These are phyloP conservation scores for Domatiomyces catenatus DNA, from an alignment of 2,329 filamentous ascomycete genomes.

Conservation along the genomic window DNA sequence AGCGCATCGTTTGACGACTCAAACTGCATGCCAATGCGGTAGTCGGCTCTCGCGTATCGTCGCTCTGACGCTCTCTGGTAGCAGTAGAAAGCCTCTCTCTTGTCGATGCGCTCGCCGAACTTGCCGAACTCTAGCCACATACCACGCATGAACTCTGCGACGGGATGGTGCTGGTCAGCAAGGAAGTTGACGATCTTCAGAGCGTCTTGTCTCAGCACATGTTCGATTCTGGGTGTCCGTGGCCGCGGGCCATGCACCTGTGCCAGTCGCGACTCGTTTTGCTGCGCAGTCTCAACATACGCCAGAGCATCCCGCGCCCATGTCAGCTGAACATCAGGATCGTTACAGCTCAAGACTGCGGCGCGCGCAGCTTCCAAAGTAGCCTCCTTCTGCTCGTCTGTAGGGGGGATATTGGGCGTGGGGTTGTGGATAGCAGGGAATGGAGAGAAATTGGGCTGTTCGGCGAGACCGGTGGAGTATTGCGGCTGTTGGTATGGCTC, in stretches of 20 bases:
- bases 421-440: constrained; percentile 70
- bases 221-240: constrained; percentile 71
- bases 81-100: constrained; percentile 79
- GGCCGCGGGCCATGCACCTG: constrained; percentile 46
- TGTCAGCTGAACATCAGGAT: constrained; percentile 88
- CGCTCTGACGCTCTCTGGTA: constrained; percentile 67
- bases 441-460: constrained; percentile 68
- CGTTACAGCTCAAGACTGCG: constrained; percentile 77
- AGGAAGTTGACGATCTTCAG: constrained; percentile 85
- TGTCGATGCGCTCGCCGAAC: constrained; percentile 78
- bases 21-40: constrained; percentile 95
- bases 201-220: constrained; percentile 73
- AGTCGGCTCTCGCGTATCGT: constrained; percentile 78
- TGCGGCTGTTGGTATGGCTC: constrained; percentile 22
- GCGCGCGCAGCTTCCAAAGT: constrained; percentile 72
- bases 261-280: constrained; percentile 56
- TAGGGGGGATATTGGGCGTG: constrained; percentile 78
- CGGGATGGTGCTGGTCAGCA: constrained; percentile 79
- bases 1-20: constrained; percentile 85
- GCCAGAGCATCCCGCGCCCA: constrained; percentile 89
- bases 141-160: constrained; percentile 81
- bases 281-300: constrained; percentile 71
- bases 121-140: constrained; percentile 99
- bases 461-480: constrained; percentile 33
- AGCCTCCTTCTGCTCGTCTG: constrained; percentile 84